Percentiles rank a stretch among this genome's conserved stretches.
Evolutionary conservation across 164 flowering plant genomes (phyloP).

Genomic region (Umbilicus rupestris): DNA sequence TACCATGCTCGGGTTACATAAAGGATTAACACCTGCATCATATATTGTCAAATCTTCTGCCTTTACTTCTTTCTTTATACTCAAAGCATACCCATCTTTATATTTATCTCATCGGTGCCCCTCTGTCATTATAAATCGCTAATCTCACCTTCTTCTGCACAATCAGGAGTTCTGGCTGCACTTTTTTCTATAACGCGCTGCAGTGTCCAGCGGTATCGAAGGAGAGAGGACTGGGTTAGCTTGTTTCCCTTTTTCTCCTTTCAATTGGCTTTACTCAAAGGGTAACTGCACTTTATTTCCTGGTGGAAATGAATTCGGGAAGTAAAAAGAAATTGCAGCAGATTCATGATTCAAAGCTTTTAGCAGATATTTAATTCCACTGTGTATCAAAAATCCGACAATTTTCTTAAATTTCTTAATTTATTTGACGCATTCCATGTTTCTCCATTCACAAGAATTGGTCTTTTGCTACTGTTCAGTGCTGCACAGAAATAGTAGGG

Average conservation of each 20-base stretch:
- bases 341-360: no score
- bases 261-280: neutral
- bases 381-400: no score
- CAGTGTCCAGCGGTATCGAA: neutral
- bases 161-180: neutral
- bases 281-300: neutral
- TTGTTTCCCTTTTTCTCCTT: neutral
- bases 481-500: neutral
- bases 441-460: no score
- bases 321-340: neutral
- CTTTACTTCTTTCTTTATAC: neutral
- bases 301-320: no score
- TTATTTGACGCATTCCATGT: no score
- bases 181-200: neutral
- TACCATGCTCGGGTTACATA: neutral
- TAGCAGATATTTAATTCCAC: no score
- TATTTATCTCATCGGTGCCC: neutral
- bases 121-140: neutral
- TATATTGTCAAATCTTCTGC: neutral
- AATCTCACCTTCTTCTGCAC: neutral
- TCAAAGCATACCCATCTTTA: neutral
- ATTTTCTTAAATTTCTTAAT: no score
- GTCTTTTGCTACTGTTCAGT: neutral
- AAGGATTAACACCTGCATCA: neutral
- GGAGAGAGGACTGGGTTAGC: constrained; percentile 5